Percentiles rank a stretch among this genome's conserved stretches.
These are phyloP conservation scores for Sporodiniella umbellata DNA, from an alignment of 371 early-diverging fungal species.

Conservation along the genomic window DNA sequence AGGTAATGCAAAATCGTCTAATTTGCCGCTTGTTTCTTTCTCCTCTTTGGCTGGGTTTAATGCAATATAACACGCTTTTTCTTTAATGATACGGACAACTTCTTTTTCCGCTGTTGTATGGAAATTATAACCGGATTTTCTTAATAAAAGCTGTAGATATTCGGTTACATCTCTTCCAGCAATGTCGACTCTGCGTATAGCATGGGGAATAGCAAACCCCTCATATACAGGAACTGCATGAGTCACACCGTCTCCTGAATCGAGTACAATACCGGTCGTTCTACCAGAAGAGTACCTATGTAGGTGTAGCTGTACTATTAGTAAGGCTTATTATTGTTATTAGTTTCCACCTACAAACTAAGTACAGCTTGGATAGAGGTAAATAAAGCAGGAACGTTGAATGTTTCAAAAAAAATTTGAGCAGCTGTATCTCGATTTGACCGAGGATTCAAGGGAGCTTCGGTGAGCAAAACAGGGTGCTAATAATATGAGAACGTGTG, in stretches of 20 bases:
- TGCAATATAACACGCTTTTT: conserved; percentile 93
- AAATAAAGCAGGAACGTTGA: conserved; percentile 94
- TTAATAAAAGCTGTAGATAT: conserved; percentile 80
- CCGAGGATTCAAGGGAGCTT: conserved; percentile 92
- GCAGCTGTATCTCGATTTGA: conserved; percentile 88
- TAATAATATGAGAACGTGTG: conserved; percentile 15
- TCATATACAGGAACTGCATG: conserved; percentile 95
- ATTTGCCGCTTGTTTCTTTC: conserved; percentile 70
- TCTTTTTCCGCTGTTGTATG: conserved; percentile 92
- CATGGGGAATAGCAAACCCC: conserved; percentile 94
- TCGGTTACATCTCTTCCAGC: conserved; percentile 95
- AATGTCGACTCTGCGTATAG: conserved; percentile 87
- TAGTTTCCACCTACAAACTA: conserved; percentile 58
- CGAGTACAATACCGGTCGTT: conserved; percentile 94
- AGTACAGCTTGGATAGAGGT: conserved; percentile 95
- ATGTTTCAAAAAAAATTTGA: conserved; percentile 96
- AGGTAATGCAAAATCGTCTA: conserved; percentile 84
- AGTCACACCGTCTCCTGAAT: conserved; percentile 93
- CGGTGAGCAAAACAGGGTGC: conserved; percentile 95
- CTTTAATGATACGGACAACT: conserved; percentile 92
- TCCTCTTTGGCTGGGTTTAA: conserved; percentile 85
- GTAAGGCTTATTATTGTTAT: neutral
- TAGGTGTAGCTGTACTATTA: neutral
- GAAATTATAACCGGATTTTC: conserved; percentile 85
- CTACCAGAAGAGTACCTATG: conserved; percentile 86